A percentile compares a stretch with the other conserved stretches of the same genome.
Conservation (phyloP, 1,284 basidiomycete species). For the Pholiota adiposa region DNA sequence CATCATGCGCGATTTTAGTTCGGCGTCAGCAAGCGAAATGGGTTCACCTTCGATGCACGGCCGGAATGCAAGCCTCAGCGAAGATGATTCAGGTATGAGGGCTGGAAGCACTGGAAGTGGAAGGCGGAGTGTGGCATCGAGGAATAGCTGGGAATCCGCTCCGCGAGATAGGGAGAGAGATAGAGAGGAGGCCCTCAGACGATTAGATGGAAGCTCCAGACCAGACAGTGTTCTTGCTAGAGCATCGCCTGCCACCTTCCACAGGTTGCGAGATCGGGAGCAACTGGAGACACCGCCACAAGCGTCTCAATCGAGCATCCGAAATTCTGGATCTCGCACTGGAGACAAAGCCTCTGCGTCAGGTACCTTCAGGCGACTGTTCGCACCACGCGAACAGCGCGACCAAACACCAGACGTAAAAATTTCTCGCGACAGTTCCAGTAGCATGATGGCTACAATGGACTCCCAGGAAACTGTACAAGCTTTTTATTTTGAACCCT, state of each 20-base stretch:
- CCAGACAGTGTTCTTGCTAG: slow-evolving; percentile 32
- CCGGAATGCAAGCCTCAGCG: slow-evolving; percentile 53
- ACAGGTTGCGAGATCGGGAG: slow-evolving; percentile 23
- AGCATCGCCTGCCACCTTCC: slow-evolving; percentile 28
- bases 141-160: slow-evolving; percentile 60
- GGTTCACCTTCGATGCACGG: slow-evolving; percentile 37
- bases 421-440: slow-evolving; percentile 8
- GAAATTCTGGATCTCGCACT: slow-evolving; percentile 7
- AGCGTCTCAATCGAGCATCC: slow-evolving; percentile 26
- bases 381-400: slow-evolving; percentile 55
- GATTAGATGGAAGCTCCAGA: slow-evolving; percentile 33
- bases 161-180: slow-evolving; percentile 25
- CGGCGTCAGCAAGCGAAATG: slow-evolving; percentile 35
- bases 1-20: slow-evolving; percentile 59
- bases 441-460: slow-evolving; percentile 33
- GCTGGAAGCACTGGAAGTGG: slow-evolving; percentile 45
- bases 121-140: slow-evolving; percentile 55
- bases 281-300: slow-evolving; percentile 38
- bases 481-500: slow-evolving; percentile 56
- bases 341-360: slow-evolving; percentile 14
- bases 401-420: slow-evolving; percentile 37
- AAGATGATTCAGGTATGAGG: slow-evolving; percentile 36
- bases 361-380: slow-evolving; percentile 49
- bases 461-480: slow-evolving; percentile 50
- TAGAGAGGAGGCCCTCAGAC: slow-evolving; percentile 34